Evolutionary conservation across 2,329 filamentous ascomycete genomes (phyloP).

Genomic region (Botrytis hyacinthi): DNA sequence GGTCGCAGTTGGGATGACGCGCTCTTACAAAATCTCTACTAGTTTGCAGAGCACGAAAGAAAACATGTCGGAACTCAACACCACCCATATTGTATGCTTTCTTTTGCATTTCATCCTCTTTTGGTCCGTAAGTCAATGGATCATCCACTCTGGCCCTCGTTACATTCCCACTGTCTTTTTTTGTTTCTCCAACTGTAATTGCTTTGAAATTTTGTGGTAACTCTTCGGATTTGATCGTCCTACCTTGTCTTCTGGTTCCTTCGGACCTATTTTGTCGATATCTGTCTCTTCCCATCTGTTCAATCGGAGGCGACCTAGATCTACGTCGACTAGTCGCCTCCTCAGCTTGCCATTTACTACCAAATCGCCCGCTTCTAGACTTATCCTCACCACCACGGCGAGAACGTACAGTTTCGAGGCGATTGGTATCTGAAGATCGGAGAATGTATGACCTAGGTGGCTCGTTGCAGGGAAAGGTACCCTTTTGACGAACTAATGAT

Average conservation of each 20-base stretch:
- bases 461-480: constrained; percentile 11
- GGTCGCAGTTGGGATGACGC: neutral
- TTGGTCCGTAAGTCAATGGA: neutral
- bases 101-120: constrained; percentile 28
- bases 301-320: constrained; percentile 2
- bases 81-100: constrained; percentile 22
- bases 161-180: neutral
- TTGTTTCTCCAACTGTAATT: neutral
- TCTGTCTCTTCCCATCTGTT: neutral
- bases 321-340: neutral
- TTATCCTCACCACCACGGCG: neutral
- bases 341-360: neutral
- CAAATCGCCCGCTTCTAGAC: neutral
- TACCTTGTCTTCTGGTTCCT: neutral
- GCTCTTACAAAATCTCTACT: constrained; percentile 22
- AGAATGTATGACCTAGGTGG: constrained; percentile 10
- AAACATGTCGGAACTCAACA: constrained; percentile 18
- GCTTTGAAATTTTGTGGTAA: neutral
- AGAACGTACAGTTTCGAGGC: neutral
- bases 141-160: neutral
- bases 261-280: neutral
- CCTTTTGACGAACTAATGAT: neutral
- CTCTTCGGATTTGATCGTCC: neutral
- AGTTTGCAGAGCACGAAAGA: constrained; percentile 29
- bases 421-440: neutral